These are phyloP conservation scores for Coemansia aciculifera DNA, from an alignment of 192 early-diverging fungal species.

Conservation along the genomic window DNA sequence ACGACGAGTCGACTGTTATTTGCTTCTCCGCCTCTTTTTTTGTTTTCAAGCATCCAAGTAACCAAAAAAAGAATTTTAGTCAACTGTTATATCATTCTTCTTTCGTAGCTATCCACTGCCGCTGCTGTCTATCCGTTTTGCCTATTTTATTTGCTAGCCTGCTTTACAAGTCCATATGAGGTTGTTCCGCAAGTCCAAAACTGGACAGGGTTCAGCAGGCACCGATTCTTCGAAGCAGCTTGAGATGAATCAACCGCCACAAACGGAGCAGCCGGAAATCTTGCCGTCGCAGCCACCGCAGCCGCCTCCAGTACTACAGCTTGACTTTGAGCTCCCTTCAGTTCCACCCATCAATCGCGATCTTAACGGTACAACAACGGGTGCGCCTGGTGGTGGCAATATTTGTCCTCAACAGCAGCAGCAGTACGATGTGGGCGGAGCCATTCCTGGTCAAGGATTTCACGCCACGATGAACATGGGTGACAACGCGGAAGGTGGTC, in stretches of 20 bases:
- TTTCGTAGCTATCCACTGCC: neutral
- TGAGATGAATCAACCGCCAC: neutral
- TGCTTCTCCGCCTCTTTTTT: neutral
- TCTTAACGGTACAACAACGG: neutral
- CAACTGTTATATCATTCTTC: neutral
- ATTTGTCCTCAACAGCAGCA: neutral
- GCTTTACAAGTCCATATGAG: constrained; percentile 18
- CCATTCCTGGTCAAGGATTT: neutral
- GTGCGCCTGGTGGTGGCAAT: neutral
- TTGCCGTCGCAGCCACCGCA: constrained; percentile 7
- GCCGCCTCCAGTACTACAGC: constrained; percentile 40
- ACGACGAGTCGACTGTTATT: neutral
- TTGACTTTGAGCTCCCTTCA: constrained; percentile 34
- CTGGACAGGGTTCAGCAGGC: constrained; percentile 4
- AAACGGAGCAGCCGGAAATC: neutral
- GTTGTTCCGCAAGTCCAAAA: constrained; percentile 49
- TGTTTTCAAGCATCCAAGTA: neutral
- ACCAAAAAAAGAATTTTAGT: neutral
- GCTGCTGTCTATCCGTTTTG: neutral
- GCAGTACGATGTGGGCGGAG: neutral
- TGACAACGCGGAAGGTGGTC: neutral
- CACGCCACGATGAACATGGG: neutral
- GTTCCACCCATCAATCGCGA: constrained; percentile 15
- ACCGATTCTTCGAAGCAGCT: neutral
- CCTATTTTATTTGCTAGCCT: neutral